phyloP scores from a whole-genome alignment of 2,329 filamentous ascomycete genomes.

The Fusarium pseudocircinatum region DNA sequence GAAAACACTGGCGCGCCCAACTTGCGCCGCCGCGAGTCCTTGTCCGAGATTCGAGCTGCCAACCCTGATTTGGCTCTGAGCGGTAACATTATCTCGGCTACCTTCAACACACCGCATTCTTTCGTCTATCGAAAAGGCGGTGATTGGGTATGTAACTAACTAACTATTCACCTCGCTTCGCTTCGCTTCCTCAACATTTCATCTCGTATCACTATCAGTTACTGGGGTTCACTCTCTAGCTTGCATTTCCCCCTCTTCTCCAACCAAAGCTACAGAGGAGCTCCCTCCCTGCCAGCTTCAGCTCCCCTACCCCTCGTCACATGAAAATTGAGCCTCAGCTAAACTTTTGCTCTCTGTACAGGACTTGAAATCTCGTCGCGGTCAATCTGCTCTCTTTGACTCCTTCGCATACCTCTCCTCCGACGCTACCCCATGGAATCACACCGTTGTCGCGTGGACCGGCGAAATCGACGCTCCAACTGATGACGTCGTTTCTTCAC shows the following conservation, averaged over 20 bases:
- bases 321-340: conserved; percentile 27
- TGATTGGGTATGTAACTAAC: conserved; percentile 65
- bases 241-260: conserved; percentile 31
- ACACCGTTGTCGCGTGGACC: conserved; percentile 94
- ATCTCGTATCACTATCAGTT: conserved; percentile 24
- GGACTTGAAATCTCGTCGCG: conserved; percentile 80
- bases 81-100: conserved; percentile 73
- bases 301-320: conserved; percentile 25
- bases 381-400: conserved; percentile 92
- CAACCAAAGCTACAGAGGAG: conserved; percentile 22
- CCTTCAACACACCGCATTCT: conserved; percentile 70
- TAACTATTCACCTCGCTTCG: conserved; percentile 14
- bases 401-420: conserved; percentile 89
- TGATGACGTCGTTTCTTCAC: conserved; percentile 55
- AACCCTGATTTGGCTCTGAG: conserved; percentile 67
- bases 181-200: conserved; percentile 18
- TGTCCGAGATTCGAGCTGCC: conserved; percentile 64
- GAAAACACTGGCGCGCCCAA: conserved; percentile 22
- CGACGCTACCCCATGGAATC: conserved; percentile 85
- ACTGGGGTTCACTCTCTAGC: conserved; percentile 21
- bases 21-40: conserved; percentile 60
- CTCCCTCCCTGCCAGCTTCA: conserved; percentile 18
- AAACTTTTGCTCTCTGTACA: conserved; percentile 47
- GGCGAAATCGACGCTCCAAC: conserved; percentile 76
- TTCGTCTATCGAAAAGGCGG: conserved; percentile 66